These are phyloP conservation scores for Heliamphora exappendiculata DNA, from an alignment of 148 eudicot genomes.

Conservation along the genomic window DNA sequence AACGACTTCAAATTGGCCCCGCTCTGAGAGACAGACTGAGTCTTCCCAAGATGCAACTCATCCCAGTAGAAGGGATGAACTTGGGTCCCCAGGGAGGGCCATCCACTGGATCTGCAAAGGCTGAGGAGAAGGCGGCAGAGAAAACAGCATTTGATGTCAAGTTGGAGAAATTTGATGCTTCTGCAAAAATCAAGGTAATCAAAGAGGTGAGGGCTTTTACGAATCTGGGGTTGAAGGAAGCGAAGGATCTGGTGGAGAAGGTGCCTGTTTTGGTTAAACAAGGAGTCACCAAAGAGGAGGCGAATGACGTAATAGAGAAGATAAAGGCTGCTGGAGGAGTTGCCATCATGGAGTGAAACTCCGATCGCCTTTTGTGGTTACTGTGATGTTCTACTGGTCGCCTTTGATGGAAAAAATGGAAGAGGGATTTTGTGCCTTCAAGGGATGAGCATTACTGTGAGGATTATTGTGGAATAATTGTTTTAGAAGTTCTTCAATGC, in stretches of 20 bases:
- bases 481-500: background rate
- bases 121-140: conserved; percentile 62
- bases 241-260: conserved; percentile 80
- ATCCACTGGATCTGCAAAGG: conserved; percentile 11
- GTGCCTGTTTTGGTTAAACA: conserved; percentile 66
- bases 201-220: conserved; percentile 16
- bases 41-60: conserved; percentile 1
- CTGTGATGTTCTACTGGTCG: background rate
- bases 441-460: background rate
- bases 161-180: conserved; percentile 20
- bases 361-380: background rate
- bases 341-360: conserved; percentile 65
- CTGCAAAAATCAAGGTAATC: conserved; percentile 15
- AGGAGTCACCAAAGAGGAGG: conserved; percentile 87
- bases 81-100: background rate
- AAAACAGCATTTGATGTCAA: conserved; percentile 79
- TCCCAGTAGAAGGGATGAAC: conserved; percentile 1
- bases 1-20: conserved; percentile 6
- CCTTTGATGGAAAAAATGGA: background rate
- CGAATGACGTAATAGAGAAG: conserved; percentile 61
- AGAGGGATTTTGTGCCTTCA: background rate
- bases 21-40: background rate
- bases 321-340: conserved; percentile 75
- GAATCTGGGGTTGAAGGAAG: conserved; percentile 35
- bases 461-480: background rate